Evolutionary conservation across 495 filamentous ascomycete genomes (phyloP), one percentile per base, ranked within the genome.

Genomic region (Hypomontagnella submonticulosa): DNA sequence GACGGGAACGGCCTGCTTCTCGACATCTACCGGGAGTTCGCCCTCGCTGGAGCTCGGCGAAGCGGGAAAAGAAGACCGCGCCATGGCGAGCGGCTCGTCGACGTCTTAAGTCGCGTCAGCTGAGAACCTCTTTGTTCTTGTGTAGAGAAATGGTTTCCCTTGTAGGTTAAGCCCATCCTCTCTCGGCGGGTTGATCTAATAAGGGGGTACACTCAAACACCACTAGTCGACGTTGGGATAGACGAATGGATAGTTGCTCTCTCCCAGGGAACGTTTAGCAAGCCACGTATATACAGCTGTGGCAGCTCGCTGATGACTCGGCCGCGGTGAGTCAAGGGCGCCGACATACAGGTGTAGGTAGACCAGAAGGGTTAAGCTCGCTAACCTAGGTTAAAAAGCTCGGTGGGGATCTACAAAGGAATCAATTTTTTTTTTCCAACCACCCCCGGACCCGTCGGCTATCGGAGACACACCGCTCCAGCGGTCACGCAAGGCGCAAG

Each of bases 11-110:
- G 49, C 41, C 13, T 65, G 62, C 43, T 73, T 71, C 52, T 73
- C 71, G 16, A 69, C 33, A 19, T 73, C 69, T 10, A 57, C 18
- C 16, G 69, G 71, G 1, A 70, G 50, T 12, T 71, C 63, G 33
- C 69, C 63, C 8, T 71, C 60, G 32, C 69, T 71, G 4, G 60
- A 70, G 54, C 57, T 70, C 1, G 59, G 57, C 40, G 53, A 62
- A 4, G 48, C 37, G 23, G 23, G 23, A 3, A 27, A 27, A 2
- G 65, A 59, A 48, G 56, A 46, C 43, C 52, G 52, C 71, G 69
- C 69, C n/a, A 19, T 61, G 20, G 16, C 13, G 6, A 43, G 41
- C 36, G 27, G 12, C 48, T 34, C 32, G 48, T 42, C 54, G 34
- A 19, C 32, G n/a, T 12, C 4, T 43, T 30, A 30, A 36, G 19